Base-by-base conservation (phyloP, 371 early-diverging fungal genomes). In the Paraphysoderma sedebokerense region DNA sequence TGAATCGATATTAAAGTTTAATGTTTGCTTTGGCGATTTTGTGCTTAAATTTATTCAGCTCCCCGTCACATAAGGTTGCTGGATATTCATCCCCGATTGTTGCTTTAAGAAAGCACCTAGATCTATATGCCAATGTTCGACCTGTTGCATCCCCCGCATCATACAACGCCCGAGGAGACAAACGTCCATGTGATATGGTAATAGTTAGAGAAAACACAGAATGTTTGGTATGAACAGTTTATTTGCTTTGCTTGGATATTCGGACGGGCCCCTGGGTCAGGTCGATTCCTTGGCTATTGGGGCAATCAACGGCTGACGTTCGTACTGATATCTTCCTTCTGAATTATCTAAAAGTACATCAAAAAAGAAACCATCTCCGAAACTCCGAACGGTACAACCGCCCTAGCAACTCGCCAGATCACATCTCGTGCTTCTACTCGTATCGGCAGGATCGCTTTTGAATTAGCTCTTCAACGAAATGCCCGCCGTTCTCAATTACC, bases 131-230 rank as follows among this genome's bases (percentile, higher is more conserved):
- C 41, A 92, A 92, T 50, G 87, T 93, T 23, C 79, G 92, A 22
- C 95, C 92, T 7, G 88, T 90, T 13, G 72, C 70, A 23, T 72
- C 42, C 29, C 17, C 79, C 20, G 77, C 76, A 20, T 58, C 66
- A n/a, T 74, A 73, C 5, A 67, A 72, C 38, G 62, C 73, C 15
- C 66, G 67, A 27, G 70, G 67, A 38, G 67, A 59, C 36, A 76
- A 77, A 55, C 44, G 35, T 22, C 72, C 72, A 27, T 68, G 91
- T 42, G 91, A 95, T 65, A 85, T 92, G 82, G 65, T 91, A 39
- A 91, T 95, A 53, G 79, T 92, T 48, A 79, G 92, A 62, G 96
- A 95, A 58, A 92, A 95, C 73, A 92, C 92, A 11, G 96, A 92
- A 61, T 92, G 92, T 53, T 70, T 93, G 66, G 88, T 87, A 73